phyloP scores from a whole-genome alignment of 768 basidiomycete species.

The Boletus barrowsii region DNA sequence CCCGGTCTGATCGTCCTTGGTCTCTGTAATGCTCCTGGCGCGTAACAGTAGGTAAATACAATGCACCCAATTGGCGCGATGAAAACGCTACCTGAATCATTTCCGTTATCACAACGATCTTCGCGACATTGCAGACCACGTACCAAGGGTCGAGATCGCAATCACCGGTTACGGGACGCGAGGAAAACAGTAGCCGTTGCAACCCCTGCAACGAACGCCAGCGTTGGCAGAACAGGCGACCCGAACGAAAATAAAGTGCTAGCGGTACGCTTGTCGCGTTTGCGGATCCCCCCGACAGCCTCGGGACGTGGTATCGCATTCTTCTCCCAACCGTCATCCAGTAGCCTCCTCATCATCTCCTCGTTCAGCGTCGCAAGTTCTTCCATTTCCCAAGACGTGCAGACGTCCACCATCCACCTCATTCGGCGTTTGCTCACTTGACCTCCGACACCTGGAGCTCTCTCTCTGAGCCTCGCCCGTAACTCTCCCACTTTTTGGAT shows the following conservation, averaged over 20 bases:
- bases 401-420: slow-evolving; percentile 89
- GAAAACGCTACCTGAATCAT: too few species aligned
- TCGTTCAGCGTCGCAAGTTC: slow-evolving; percentile 74
- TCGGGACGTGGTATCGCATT: slow-evolving; percentile 44
- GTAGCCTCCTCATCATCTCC: slow-evolving; percentile 54
- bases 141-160: background rate
- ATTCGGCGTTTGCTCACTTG: slow-evolving; percentile 74
- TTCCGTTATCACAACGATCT: background rate
- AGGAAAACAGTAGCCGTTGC: slow-evolving; percentile 35
- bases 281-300: slow-evolving; percentile 37
- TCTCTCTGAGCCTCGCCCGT: slow-evolving; percentile 66
- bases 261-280: slow-evolving; percentile 2
- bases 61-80: too few species aligned
- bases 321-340: slow-evolving; percentile 88
- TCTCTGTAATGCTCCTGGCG: too few species aligned
- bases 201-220: slow-evolving; percentile 45
- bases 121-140: background rate
- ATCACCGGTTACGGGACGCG: slow-evolving; percentile 33
- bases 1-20: too few species aligned
- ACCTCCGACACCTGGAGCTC: slow-evolving; percentile 83
- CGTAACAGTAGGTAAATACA: too few species aligned
- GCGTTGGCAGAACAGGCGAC: slow-evolving; percentile 26
- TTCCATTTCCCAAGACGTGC: slow-evolving; percentile 81
- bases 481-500: slow-evolving; percentile 78
- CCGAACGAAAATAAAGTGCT: slow-evolving; percentile 5